Evolutionary conservation across 83 land plant species (phyloP).

Genomic region (Picea engelmannii): DNA sequence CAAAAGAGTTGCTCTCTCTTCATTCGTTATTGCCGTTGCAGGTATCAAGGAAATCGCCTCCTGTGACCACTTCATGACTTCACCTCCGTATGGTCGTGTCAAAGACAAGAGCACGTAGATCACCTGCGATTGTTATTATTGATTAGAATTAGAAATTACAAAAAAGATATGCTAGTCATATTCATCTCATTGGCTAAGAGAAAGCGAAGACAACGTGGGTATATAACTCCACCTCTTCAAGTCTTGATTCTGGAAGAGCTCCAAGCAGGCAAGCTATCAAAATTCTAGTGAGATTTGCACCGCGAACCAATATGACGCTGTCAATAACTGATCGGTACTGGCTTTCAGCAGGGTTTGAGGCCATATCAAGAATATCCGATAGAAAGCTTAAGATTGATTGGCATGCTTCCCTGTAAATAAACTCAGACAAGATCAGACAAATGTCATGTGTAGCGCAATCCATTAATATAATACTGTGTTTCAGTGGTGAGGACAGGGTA

Average conservation of each 20-base stretch:
- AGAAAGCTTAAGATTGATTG: slow-evolving; percentile 86
- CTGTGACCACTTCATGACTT: slow-evolving; percentile 78
- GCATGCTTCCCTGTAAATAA: slow-evolving; percentile 85
- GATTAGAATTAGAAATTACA: background rate
- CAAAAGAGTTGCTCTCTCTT: slow-evolving; percentile 63
- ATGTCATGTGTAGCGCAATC: background rate
- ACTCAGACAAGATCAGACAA: background rate
- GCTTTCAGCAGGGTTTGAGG: slow-evolving; percentile 43
- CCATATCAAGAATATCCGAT: slow-evolving; percentile 69
- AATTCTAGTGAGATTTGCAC: slow-evolving; percentile 74
- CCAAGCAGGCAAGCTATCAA: slow-evolving; percentile 83
- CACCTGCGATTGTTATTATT: slow-evolving; percentile 45
- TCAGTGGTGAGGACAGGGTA: no score
- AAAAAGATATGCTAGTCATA: background rate
- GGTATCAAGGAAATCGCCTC: slow-evolving; percentile 71
- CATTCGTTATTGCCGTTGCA: slow-evolving; percentile 61
- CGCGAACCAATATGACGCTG: slow-evolving; percentile 67
- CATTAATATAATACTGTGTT: no score
- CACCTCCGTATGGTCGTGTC: slow-evolving; percentile 61
- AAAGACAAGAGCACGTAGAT: slow-evolving; percentile 59
- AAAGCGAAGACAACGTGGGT: no score
- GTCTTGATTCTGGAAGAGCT: slow-evolving; percentile 89
- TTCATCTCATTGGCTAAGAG: no score
- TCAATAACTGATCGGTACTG: slow-evolving; percentile 59
- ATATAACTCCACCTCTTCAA: slow-evolving; percentile 58